Evolutionary conservation across 441 rosid species (phyloP).

Genomic region (Rhodomyrtus psidioides): DNA sequence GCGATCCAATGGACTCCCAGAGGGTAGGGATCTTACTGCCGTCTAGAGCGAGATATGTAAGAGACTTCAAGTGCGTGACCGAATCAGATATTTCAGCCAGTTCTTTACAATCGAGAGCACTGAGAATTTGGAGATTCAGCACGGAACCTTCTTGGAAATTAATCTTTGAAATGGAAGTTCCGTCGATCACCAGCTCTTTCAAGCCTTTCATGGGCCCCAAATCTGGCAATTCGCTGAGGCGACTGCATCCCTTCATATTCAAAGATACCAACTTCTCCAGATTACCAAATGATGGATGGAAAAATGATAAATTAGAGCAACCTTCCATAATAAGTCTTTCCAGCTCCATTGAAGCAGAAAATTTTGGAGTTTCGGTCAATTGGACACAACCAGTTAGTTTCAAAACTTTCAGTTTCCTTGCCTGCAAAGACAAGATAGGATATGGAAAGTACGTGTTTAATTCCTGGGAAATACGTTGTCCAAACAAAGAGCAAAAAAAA

Average conservation of each 20-base stretch:
- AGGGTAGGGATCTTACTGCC: accelerated
- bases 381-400: neutral
- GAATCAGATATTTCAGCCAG: neutral
- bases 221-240: accelerated
- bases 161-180: neutral
- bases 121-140: neutral
- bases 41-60: accelerated
- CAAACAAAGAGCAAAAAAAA: too few relatives aligned
- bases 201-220: neutral
- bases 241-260: neutral
- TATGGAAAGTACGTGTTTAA: neutral
- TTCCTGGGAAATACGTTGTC: neutral
- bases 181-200: neutral
- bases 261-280: neutral
- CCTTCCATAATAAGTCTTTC: neutral
- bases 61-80: accelerated
- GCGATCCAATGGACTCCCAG: accelerated
- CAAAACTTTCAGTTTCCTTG: neutral
- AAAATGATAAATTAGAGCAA: accelerated
- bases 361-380: neutral
- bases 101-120: accelerated
- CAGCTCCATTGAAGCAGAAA: neutral
- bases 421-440: neutral
- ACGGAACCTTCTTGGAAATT: neutral
- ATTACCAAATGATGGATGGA: accelerated